A percentile compares a stretch with the other conserved stretches of the same genome.
These are phyloP conservation scores for Amylostereum areolatum DNA, from an alignment of 1,284 basidiomycete genomes.

Conservation along the genomic window DNA sequence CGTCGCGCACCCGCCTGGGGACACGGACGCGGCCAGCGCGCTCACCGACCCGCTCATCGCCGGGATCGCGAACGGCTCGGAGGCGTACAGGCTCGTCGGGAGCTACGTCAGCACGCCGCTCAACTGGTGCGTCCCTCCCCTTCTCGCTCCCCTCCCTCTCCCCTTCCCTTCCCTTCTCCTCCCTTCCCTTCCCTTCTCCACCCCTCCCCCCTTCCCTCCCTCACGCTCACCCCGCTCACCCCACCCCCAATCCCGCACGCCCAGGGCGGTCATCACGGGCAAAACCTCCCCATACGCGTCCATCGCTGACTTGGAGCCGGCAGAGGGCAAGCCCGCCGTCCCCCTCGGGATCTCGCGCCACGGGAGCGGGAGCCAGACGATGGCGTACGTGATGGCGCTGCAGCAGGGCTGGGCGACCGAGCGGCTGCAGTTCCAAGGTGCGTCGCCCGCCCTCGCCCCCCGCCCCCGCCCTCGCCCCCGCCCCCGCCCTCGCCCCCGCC, in stretches of 20 bases:
- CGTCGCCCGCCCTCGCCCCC: too few species aligned
- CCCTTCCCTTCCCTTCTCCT: too few species aligned
- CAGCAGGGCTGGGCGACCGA: slow-evolving; percentile 79
- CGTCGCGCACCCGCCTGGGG: too few species aligned
- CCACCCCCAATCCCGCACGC: neutral
- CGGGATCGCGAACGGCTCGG: slow-evolving; percentile 85
- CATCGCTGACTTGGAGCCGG: slow-evolving; percentile 73
- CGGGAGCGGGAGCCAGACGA: slow-evolving; percentile 87
- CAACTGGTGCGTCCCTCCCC: slow-evolving; percentile 58
- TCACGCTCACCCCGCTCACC: neutral
- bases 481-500: too few species aligned
- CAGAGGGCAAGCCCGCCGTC: too few species aligned
- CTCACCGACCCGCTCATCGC: slow-evolving; percentile 93
- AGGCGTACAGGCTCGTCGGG: slow-evolving; percentile 87
- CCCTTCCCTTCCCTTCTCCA: too few species aligned
- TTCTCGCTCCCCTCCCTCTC: neutral
- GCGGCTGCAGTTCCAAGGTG: slow-evolving; percentile 73
- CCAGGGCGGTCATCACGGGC: slow-evolving; percentile 90
- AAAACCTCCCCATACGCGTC: slow-evolving; percentile 66
- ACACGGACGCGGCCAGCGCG: slow-evolving; percentile 38
- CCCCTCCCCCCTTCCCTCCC: too few species aligned
- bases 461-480: too few species aligned
- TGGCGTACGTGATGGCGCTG: slow-evolving; percentile 92
- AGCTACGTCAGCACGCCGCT: slow-evolving; percentile 88
- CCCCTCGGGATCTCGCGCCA: slow-evolving; percentile 87